phyloP scores from a whole-genome alignment of 164 flowering plant species.

The Nymphaea thermarum region DNA sequence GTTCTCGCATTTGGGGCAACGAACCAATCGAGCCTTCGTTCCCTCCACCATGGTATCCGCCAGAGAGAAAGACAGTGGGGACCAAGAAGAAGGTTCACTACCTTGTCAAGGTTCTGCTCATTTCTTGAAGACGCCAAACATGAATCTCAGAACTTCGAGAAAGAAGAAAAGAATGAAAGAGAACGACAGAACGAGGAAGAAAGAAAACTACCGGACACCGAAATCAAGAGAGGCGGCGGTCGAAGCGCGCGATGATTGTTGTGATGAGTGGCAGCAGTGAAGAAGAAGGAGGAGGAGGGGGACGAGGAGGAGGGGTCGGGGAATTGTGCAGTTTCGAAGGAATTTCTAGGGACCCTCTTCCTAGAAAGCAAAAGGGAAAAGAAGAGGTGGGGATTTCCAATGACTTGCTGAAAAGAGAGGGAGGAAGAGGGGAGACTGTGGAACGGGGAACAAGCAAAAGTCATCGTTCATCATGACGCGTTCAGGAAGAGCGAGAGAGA shows the following conservation, averaged over 20 bases:
- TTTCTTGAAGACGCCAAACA: background rate
- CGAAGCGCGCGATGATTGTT: background rate
- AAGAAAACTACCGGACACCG: background rate
- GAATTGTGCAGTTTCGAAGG: background rate
- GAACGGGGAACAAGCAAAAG: background rate
- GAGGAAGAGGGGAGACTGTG: background rate
- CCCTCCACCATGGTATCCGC: conserved; percentile 29
- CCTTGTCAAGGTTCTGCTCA: background rate
- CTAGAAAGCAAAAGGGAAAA: background rate
- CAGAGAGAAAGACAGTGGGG: background rate
- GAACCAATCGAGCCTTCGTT: conserved; percentile 34
- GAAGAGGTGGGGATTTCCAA: background rate
- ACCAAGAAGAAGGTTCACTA: background rate
- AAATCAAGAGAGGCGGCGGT: background rate
- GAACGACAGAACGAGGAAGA: background rate
- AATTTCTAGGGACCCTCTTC: background rate
- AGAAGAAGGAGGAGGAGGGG: no score
- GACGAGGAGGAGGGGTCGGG: no score
- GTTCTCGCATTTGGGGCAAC: conserved; percentile 54
- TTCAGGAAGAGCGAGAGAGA: background rate
- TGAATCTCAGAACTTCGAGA: background rate
- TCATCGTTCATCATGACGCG: background rate
- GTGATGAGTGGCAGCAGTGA: background rate
- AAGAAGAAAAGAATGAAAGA: background rate
- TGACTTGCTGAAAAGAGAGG: background rate